A percentile compares a stretch with the other conserved stretches of the same genome.
phyloP scores from a whole-genome alignment of 2,329 filamentous ascomycete species.

The Xylariaceae sp. region DNA sequence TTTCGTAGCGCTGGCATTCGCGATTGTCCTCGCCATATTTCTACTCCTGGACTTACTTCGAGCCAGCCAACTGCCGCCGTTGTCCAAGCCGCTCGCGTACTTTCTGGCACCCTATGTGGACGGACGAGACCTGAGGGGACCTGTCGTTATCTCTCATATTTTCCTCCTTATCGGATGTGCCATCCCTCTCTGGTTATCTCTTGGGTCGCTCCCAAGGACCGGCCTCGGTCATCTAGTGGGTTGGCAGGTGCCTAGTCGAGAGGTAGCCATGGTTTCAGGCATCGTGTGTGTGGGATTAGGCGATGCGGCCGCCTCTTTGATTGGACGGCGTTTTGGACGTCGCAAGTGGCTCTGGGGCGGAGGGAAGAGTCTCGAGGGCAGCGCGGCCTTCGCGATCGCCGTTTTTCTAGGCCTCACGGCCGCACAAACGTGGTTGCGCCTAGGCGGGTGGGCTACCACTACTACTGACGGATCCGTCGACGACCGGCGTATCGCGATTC shows the following conservation, averaged over 20 bases:
- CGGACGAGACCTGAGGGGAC: slow-evolving; percentile 84
- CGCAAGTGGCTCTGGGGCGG: slow-evolving; percentile 96
- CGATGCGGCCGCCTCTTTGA: slow-evolving; percentile 85
- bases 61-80: slow-evolving; percentile 83
- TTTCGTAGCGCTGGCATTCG: slow-evolving; percentile 75
- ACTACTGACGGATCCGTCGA: slow-evolving; percentile 59
- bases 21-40: slow-evolving; percentile 75
- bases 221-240: slow-evolving; percentile 54
- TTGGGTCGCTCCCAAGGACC: slow-evolving; percentile 61
- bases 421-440: slow-evolving; percentile 66
- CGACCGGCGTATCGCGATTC: slow-evolving; percentile 60
- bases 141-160: slow-evolving; percentile 92
- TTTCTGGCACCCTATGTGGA: slow-evolving; percentile 95
- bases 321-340: slow-evolving; percentile 79
- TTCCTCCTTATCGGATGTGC: slow-evolving; percentile 94
- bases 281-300: slow-evolving; percentile 93
- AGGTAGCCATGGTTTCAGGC: slow-evolving; percentile 86
- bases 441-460: slow-evolving; percentile 74
- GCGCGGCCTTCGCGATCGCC: slow-evolving; percentile 71
- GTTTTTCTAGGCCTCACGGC: slow-evolving; percentile 69
- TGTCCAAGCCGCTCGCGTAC: slow-evolving; percentile 76
- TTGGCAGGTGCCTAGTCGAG: slow-evolving; percentile 70
- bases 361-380: slow-evolving; percentile 90
- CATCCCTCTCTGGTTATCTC: slow-evolving; percentile 84
- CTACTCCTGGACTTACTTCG: slow-evolving; percentile 83